Percentiles rank a stretch among this genome's conserved stretches.
Conservation (phyloP, 345 rosid species). For the Dipteronia dyeriana region DNA sequence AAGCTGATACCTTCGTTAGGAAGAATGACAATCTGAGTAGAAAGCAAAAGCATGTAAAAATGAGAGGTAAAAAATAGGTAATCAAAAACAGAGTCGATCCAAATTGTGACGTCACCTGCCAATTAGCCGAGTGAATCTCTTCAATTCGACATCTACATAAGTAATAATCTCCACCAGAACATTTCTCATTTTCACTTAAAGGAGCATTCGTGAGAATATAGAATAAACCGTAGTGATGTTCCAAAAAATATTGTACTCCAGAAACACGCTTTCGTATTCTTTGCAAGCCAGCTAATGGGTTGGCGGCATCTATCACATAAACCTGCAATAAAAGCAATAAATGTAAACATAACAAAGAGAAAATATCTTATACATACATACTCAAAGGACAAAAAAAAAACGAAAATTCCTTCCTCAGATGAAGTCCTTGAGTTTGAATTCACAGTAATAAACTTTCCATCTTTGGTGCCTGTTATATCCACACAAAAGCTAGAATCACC, state of each 20-base stretch:
- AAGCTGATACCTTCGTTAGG: conserved; percentile 63
- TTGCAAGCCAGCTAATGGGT: conserved; percentile 52
- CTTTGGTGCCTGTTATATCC: conserved; percentile 90
- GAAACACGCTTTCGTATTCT: conserved; percentile 60
- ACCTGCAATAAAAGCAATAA: conserved; percentile 50
- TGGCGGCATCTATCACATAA: conserved; percentile 59
- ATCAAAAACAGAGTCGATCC: neutral
- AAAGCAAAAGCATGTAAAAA: conserved; percentile 14
- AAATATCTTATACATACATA: neutral
- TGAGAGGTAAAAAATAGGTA: neutral
- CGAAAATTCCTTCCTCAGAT: conserved; percentile 82
- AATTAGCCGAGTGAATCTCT: conserved; percentile 44
- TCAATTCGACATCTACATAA: conserved; percentile 56
- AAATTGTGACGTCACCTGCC: conserved; percentile 50
- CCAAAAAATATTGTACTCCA: conserved; percentile 71
- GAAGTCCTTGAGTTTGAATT: conserved; percentile 96
- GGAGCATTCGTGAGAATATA: conserved; percentile 81
- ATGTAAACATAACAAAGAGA: conserved; percentile 25
- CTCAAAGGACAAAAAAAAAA: conserved; percentile 31
- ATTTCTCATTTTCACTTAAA: conserved; percentile 35
- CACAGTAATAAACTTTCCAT: conserved; percentile 90
- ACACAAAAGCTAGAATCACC: conserved; percentile 74
- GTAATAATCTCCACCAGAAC: conserved; percentile 53
- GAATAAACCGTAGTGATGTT: conserved; percentile 72
- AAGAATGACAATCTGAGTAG: conserved; percentile 53